Base-by-base conservation (phyloP, 257 asterid genomes). In the Solanum stenotomum region DNA sequence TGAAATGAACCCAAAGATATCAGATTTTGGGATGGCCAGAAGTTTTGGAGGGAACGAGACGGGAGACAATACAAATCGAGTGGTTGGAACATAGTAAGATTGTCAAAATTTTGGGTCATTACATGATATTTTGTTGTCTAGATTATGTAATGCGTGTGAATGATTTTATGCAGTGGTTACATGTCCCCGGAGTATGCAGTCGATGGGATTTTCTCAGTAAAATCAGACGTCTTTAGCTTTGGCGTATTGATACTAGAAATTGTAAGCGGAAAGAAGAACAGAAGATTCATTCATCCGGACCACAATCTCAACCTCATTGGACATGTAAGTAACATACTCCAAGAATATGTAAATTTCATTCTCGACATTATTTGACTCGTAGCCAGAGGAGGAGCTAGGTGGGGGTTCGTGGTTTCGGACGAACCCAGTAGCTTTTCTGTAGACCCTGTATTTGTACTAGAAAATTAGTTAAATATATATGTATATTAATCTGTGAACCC, bases 181-280 rank as follows among this genome's bases (percentile, higher is more conserved):
- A 91, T 91, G 92, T 81, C 92, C 20, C 92, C 92, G 0, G 92
- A 91, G 87, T 91, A 91, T 46, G 91, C 91, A 14, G 84, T 84
- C 10, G 90, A 91, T 76, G 91, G 92, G 35, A 25, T 91, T 40
- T 91, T 91, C 68, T 89, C 92, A 0, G 89, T 89, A 68, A 91
- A 91, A 89, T 91, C 92, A 65, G 91, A 91, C 33, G 91, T 89
- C 0, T 89, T 89, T 12, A 91, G 92, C 89, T 91, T 87, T 63
- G 92, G 92, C 5, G 92, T 91, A 44, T 83, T 86, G 29, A 20
- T 91, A 52, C 79, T 91, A 29, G 92, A 91, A 82, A 87, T 89
- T 46, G 87, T 87, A 3, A 86, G 89, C 44, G 90, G 92, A 31
- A 87, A 86, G 84, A 90, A 84, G 71, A 90, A 89, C 70, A 87